phyloP scores from a whole-genome alignment of 192 early-diverging fungal species.

The Fimicolochytrium jonesii region DNA sequence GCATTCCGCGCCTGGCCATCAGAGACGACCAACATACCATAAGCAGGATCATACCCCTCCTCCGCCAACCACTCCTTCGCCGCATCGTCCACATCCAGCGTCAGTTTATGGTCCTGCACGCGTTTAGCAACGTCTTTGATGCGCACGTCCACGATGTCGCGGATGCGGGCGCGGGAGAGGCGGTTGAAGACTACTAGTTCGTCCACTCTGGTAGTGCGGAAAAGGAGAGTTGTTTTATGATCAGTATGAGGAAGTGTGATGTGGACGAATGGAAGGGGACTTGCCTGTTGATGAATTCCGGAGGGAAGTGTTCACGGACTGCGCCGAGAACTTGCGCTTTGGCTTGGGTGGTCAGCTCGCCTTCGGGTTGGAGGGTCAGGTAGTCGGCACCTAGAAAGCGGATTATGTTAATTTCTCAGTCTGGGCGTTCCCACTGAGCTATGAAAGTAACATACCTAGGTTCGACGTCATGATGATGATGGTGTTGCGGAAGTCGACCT shows the following conservation, averaged over 20 bases:
- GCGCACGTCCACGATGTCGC: constrained; percentile 55
- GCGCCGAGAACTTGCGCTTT: constrained; percentile 19
- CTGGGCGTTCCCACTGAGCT: too few species aligned
- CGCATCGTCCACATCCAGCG: constrained; percentile 47
- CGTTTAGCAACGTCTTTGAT: neutral
- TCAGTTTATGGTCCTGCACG: constrained; percentile 7
- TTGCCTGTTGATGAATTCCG: constrained; percentile 81
- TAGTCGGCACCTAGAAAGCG: constrained; percentile 3
- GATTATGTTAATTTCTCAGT: too few species aligned
- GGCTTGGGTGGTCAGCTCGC: neutral
- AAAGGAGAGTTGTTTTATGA: too few species aligned
- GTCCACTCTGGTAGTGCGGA: constrained; percentile 57
- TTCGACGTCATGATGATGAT: constrained; percentile 87
- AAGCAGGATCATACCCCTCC: constrained; percentile 63
- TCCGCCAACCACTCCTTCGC: constrained; percentile 63
- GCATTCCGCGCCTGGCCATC: neutral
- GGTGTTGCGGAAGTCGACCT: constrained; percentile 83
- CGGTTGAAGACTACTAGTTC: constrained; percentile 77
- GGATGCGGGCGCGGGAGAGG: constrained; percentile 45
- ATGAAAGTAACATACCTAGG: constrained; percentile 48
- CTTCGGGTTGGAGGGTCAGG: neutral
- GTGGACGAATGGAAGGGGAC: neutral
- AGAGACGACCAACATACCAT: constrained; percentile 39
- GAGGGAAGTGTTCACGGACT: constrained; percentile 64
- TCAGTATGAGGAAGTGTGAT: neutral